Conservation (phyloP, 129 eudicot genomes). For the Apium graveolens region DNA sequence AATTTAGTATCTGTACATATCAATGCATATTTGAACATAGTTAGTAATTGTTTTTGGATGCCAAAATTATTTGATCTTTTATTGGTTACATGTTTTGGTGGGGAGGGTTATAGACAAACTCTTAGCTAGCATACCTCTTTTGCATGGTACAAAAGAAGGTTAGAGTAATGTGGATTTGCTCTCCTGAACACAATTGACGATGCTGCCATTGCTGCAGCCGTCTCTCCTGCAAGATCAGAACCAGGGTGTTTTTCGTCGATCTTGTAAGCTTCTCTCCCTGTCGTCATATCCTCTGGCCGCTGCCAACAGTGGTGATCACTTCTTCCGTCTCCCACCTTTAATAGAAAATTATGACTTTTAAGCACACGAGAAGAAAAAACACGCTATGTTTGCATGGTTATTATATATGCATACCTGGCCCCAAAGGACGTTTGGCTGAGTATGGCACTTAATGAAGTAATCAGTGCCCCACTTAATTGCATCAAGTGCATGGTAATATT, state of each 20-base stretch:
- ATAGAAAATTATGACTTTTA: not conserved
- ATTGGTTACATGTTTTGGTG: too few species aligned
- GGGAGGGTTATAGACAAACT: too few species aligned
- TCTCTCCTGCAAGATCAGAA: conserved; percentile 85
- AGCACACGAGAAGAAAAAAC: not conserved
- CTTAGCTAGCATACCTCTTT: conserved; percentile 34
- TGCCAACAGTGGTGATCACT: conserved; percentile 94
- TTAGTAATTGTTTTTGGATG: too few species aligned
- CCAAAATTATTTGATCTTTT: too few species aligned
- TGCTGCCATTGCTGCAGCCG: conserved; percentile 90
- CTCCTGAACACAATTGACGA: conserved; percentile 59
- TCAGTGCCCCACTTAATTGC: conserved; percentile 98
- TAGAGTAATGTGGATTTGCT: conserved; percentile 63
- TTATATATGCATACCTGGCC: conserved; percentile 43
- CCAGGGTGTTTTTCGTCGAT: conserved; percentile 75
- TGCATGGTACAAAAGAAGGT: conserved; percentile 59
- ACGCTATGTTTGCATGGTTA: not conserved
- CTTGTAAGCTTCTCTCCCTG: conserved; percentile 62
- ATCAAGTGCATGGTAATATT: conserved; percentile 55
- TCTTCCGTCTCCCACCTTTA: conserved; percentile 80
- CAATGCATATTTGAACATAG: not conserved
- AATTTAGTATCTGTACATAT: not conserved
- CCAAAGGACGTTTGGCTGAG: conserved; percentile 74
- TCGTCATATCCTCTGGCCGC: conserved; percentile 89
- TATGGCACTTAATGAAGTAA: conserved; percentile 86